A percentile compares a stretch with the other conserved stretches of the same genome.
phyloP scores from a whole-genome alignment of 176 grass and related monocot genomes.

The Hsuehochloa calcarea region DNA sequence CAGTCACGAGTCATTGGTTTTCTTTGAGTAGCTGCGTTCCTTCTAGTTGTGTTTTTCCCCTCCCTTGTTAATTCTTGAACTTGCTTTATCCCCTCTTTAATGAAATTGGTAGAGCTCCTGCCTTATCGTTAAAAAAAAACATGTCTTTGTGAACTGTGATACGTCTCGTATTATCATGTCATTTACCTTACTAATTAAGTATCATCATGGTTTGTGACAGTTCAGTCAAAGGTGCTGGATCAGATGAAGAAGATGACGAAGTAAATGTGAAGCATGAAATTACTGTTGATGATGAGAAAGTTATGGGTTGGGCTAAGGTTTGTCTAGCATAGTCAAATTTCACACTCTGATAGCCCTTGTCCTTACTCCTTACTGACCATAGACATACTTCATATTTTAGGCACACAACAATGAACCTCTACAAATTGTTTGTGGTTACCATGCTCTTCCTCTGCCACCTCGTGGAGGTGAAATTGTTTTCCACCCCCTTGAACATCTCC shows the following conservation, averaged over 20 bases:
- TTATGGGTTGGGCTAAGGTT: constrained; percentile 98
- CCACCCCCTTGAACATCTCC: constrained; percentile 83
- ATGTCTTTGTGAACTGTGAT: constrained; percentile 19
- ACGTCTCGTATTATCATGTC: not conserved
- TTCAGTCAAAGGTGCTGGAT: constrained; percentile 71
- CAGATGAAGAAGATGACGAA: constrained; percentile 79
- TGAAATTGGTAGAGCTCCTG: too few relatives aligned
- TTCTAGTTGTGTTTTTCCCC: too few relatives aligned
- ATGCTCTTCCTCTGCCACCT: constrained; percentile 73
- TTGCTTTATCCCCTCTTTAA: too few relatives aligned
- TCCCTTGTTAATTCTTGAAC: too few relatives aligned
- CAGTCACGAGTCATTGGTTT: too few relatives aligned
- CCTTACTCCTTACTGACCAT: constrained; percentile 31
- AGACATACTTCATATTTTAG: constrained; percentile 43
- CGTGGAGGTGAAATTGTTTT: constrained; percentile 84
- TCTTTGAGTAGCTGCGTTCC: too few relatives aligned
- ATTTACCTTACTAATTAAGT: constrained; percentile 25
- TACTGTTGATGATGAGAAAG: constrained; percentile 81
- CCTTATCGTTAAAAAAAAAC: too few relatives aligned
- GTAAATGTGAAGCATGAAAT: constrained; percentile 57
- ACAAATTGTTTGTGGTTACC: constrained; percentile 97
- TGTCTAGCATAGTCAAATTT: constrained; percentile 32
- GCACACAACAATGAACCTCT: constrained; percentile 88
- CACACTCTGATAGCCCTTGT: constrained; percentile 22
- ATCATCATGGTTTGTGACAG: constrained; percentile 55